These are phyloP conservation scores for Gymnopilus junonius DNA, from an alignment of 768 basidiomycete genomes.

Conservation along the genomic window DNA sequence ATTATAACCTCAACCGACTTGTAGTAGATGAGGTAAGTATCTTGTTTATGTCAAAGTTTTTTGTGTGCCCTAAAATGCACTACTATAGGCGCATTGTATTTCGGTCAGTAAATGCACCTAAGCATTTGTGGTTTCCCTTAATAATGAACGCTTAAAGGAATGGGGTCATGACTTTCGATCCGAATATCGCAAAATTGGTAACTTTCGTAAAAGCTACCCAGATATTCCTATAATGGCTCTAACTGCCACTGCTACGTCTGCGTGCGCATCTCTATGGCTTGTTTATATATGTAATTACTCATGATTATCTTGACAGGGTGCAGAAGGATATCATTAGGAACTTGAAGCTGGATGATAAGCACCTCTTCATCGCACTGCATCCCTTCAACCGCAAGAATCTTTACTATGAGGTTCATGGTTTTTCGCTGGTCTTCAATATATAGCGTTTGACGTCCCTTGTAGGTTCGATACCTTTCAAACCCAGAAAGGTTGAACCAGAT, in stretches of 20 bases:
- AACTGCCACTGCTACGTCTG: slow-evolving; percentile 80
- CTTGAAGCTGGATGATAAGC: slow-evolving; percentile 59
- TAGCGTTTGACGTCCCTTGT: background rate
- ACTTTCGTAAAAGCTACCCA: slow-evolving; percentile 67
- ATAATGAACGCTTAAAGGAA: slow-evolving; percentile 48
- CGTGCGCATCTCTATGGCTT: slow-evolving; percentile 42
- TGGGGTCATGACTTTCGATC: slow-evolving; percentile 85
- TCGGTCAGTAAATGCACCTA: slow-evolving; percentile 41
- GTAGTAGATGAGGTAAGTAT: slow-evolving; percentile 77
- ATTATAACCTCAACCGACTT: slow-evolving; percentile 67
- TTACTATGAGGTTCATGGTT: slow-evolving; percentile 69
- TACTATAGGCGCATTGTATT: slow-evolving; percentile 75
- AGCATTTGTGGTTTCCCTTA: background rate
- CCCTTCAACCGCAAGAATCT: slow-evolving; percentile 84
- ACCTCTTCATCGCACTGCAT: slow-evolving; percentile 67
- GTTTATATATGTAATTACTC: background rate
- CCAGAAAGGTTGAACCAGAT: slow-evolving; percentile 58
- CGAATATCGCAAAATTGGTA: slow-evolving; percentile 74
- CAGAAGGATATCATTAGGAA: slow-evolving; percentile 73
- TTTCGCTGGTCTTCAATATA: background rate
- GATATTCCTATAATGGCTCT: slow-evolving; percentile 86
- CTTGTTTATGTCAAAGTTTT: background rate
- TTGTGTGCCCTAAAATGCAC: background rate
- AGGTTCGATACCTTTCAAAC: slow-evolving; percentile 70
- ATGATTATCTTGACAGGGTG: slow-evolving; percentile 49